Evolutionary conservation across 495 filamentous ascomycete species (phyloP).

Genomic region (Podospora bellae-mahoneyi): DNA sequence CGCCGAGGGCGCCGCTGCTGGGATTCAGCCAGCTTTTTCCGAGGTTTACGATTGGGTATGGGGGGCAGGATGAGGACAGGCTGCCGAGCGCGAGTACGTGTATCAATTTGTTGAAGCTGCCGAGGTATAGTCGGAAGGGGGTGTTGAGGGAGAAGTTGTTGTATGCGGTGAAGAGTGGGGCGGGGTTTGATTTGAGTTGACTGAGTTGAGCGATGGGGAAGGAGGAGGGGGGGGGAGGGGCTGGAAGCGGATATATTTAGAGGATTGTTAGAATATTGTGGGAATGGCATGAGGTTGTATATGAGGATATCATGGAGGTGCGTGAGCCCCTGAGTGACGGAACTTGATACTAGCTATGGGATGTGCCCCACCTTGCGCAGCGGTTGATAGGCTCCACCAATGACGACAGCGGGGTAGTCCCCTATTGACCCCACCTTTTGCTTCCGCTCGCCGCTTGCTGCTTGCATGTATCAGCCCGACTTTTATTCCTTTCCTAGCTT

Average conservation of each 20-base stretch:
- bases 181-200: conserved; percentile 90
- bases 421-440: background rate
- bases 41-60: conserved; percentile 84
- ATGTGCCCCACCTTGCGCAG: background rate
- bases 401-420: conserved; percentile 21
- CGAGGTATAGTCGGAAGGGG: conserved; percentile 65
- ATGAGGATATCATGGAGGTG: background rate
- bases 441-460: background rate
- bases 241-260: too few relatives aligned
- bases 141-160: conserved; percentile 73
- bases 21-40: conserved; percentile 87
- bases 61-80: conserved; percentile 70
- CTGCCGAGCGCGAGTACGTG: conserved; percentile 95
- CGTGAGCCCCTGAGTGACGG: too few relatives aligned
- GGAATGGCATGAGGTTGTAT: background rate
- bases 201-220: background rate
- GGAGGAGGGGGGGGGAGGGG: too few relatives aligned
- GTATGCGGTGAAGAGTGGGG: conserved; percentile 87
- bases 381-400: conserved; percentile 13
- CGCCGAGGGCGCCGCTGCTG: conserved; percentile 84
- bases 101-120: conserved; percentile 92
- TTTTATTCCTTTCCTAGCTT: background rate
- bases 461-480: background rate
- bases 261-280: background rate
- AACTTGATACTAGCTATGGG: too few relatives aligned